Evolutionary conservation across 2,329 filamentous ascomycete species (phyloP).

Genomic region (Ceratocystis variospora): DNA sequence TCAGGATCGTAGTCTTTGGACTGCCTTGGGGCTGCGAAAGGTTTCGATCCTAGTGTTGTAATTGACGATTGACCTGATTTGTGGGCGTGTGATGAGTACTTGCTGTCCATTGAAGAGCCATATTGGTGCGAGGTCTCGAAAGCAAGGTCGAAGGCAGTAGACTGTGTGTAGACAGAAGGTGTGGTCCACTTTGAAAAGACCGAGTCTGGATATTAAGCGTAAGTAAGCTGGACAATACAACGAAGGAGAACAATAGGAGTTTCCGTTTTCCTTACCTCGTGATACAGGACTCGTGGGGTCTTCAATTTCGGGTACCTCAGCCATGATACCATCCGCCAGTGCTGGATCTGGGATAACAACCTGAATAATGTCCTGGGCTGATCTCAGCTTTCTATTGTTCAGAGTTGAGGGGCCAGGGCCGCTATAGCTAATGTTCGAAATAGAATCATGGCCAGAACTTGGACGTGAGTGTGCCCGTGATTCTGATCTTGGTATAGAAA

Average conservation of each 20-base stretch:
- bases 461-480: conserved; percentile 6
- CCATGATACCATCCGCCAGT: neutral
- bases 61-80: conserved; percentile 31
- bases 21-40: conserved; percentile 26
- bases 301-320: conserved; percentile 4
- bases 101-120: conserved; percentile 21
- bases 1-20: neutral
- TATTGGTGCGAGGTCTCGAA: conserved; percentile 2
- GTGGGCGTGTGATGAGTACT: conserved; percentile 28
- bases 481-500: conserved; percentile 8
- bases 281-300: conserved; percentile 11
- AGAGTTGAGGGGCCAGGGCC: conserved; percentile 11
- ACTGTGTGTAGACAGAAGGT: conserved; percentile 14
- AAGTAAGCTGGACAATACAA: neutral
- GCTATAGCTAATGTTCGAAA: conserved; percentile 10
- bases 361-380: neutral
- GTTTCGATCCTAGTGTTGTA: conserved; percentile 30
- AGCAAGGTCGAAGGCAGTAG: conserved; percentile 11
- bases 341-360: neutral
- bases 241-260: neutral
- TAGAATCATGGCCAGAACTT: conserved; percentile 10
- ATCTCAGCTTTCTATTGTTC: conserved; percentile 1
- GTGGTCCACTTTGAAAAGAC: conserved; percentile 15
- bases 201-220: conserved; percentile 10
- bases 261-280: neutral